phyloP scores from a whole-genome alignment of 352 stramenopile genomes.

The Globisporangium abappressorium region DNA sequence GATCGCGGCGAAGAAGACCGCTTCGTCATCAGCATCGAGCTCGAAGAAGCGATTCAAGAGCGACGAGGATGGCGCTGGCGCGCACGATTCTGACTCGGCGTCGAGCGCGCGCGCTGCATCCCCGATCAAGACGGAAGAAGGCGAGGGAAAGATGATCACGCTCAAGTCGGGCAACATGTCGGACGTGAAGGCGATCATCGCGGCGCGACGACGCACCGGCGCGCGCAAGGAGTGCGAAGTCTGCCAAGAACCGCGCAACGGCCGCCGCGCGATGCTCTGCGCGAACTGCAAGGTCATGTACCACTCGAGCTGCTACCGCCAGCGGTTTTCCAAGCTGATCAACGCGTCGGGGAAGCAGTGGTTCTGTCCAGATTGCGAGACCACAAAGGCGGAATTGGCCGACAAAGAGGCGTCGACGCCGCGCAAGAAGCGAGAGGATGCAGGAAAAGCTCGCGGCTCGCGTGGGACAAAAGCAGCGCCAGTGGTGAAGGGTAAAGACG shows the following conservation, averaged over 20 bases:
- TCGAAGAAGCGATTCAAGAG: neutral
- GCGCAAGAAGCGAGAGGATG: constrained; percentile 36
- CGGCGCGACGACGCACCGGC: constrained; percentile 58
- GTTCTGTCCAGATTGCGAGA: constrained; percentile 80
- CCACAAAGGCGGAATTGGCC: constrained; percentile 24
- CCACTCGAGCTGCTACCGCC: constrained; percentile 80
- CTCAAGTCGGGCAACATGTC: constrained; percentile 54
- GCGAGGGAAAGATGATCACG: constrained; percentile 14
- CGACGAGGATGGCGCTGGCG: neutral
- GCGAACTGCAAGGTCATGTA: constrained; percentile 82
- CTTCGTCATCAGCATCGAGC: neutral
- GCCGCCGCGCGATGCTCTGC: constrained; percentile 74
- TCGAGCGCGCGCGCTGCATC: constrained; percentile 21
- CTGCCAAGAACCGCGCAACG: constrained; percentile 72
- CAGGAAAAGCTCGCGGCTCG: constrained; percentile 20
- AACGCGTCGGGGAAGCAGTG: constrained; percentile 64
- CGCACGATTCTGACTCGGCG: constrained; percentile 33
- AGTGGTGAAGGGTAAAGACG: neutral
- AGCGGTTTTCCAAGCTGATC: constrained; percentile 71
- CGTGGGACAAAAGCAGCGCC: constrained; percentile 19
- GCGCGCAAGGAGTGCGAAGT: constrained; percentile 70
- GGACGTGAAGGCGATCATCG: constrained; percentile 67
- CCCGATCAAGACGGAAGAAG: constrained; percentile 17
- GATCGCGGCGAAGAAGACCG: neutral
- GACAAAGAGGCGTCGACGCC: constrained; percentile 39